Evolutionary conservation across 305 asterid genomes (phyloP).

Genomic region (Fraxinus albicans): DNA sequence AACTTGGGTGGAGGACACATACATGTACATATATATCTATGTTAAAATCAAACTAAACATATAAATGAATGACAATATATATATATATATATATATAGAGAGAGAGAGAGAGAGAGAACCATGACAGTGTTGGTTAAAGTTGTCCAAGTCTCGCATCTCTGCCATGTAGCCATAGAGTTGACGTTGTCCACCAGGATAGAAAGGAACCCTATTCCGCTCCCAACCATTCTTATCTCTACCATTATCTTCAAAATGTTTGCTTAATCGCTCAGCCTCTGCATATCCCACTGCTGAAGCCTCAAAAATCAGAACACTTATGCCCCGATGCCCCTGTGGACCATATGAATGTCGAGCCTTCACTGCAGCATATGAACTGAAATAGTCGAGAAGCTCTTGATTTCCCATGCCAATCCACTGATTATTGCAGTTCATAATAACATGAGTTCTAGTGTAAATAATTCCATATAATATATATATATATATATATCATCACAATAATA

Average conservation of each 20-base stretch:
- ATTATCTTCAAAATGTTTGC: slow-evolving; percentile 59
- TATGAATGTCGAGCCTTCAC: slow-evolving; percentile 70
- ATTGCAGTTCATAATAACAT: slow-evolving; percentile 20
- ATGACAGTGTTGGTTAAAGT: slow-evolving; percentile 61
- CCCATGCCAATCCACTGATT: slow-evolving; percentile 99
- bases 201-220: slow-evolving; percentile 39
- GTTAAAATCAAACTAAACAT: not conserved
- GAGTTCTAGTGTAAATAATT: slow-evolving; percentile 21
- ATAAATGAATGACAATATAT: not conserved
- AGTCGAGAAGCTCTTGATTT: slow-evolving; percentile 76
- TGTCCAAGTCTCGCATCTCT: slow-evolving; percentile 52
- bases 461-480: not conserved
- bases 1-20: not conserved
- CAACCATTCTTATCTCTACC: slow-evolving; percentile 64
- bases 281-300: slow-evolving; percentile 85
- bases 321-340: slow-evolving; percentile 96
- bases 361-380: slow-evolving; percentile 53
- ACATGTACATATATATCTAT: not conserved
- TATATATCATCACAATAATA: not conserved
- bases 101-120: slow-evolving; percentile 32
- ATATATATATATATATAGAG: no score
- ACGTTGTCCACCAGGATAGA: slow-evolving; percentile 68
- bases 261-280: slow-evolving; percentile 74
- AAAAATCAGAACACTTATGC: slow-evolving; percentile 73
- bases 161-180: slow-evolving; percentile 86